Conservation (phyloP, 305 asterid genomes). For the Lippia alba region DNA sequence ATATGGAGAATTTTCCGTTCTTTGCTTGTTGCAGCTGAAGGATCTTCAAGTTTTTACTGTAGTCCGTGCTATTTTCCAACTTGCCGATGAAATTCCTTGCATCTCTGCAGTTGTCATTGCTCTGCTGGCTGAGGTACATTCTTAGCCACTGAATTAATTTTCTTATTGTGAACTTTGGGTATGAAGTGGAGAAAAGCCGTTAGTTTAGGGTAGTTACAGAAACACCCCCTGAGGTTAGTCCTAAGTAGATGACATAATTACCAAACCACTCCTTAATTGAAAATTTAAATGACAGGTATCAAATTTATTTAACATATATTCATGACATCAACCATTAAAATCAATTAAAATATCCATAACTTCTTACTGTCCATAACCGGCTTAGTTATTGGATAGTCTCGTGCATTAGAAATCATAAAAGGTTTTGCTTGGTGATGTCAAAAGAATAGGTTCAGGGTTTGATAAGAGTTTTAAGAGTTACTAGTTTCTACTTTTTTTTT, state of each 20-base stretch:
- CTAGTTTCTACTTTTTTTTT: neutral
- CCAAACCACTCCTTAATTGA: no score
- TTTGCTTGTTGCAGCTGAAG: constrained; percentile 73
- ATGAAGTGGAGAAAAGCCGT: constrained; percentile 1
- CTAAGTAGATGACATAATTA: no score
- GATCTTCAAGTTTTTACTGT: constrained; percentile 97
- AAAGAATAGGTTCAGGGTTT: neutral
- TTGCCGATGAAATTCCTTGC: constrained; percentile 95
- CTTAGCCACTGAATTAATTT: constrained; percentile 25
- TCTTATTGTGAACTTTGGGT: neutral
- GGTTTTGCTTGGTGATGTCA: neutral
- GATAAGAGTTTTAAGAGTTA: neutral
- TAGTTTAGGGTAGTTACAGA: neutral
- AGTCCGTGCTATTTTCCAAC: constrained; percentile 96
- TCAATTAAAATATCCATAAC: no score
- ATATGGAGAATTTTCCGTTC: constrained; percentile 17
- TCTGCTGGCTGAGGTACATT: constrained; percentile 85
- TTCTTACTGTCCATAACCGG: no score
- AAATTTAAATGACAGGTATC: no score
- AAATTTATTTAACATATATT: no score
- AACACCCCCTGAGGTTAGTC: no score
- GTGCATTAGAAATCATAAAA: neutral
- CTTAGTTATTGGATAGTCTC: neutral
- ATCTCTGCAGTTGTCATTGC: constrained; percentile 99
- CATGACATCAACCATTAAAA: no score